Evolutionary conservation across 78 protist genomes (phyloP).

Genomic region (Cyanophora paradoxa): DNA sequence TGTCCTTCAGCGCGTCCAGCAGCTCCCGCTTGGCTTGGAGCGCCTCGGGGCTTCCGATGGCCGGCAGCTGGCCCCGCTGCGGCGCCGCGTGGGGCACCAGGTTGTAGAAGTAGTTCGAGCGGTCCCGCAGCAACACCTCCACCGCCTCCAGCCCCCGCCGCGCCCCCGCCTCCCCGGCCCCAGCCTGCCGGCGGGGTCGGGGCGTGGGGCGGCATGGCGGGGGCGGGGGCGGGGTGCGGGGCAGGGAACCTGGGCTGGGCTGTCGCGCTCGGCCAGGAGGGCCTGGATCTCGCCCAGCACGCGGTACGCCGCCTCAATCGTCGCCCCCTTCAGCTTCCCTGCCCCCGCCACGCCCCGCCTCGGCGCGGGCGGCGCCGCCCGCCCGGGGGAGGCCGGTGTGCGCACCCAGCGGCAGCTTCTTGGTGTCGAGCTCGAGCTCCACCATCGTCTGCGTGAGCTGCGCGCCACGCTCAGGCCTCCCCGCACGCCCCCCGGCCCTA

Average conservation of each 20-base stretch:
- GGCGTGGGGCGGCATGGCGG: not conserved
- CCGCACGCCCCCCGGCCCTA: too few species aligned
- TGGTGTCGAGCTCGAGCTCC: slow-evolving; percentile 54
- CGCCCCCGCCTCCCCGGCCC: not conserved
- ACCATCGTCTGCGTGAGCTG: slow-evolving; percentile 55
- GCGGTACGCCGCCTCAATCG: not conserved
- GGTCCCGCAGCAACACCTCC: too few species aligned
- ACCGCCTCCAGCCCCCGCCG: too few species aligned
- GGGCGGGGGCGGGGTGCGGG: not conserved
- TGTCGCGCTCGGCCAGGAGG: not conserved
- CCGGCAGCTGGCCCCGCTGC: not conserved
- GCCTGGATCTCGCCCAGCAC: not conserved
- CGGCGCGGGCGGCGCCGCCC: slow-evolving; percentile 40
- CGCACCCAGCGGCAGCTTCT: slow-evolving; percentile 73
- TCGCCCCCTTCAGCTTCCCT: not conserved
- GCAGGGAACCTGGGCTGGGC: too few species aligned
- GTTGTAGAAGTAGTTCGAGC: not conserved
- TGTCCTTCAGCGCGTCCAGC: slow-evolving; percentile 2
- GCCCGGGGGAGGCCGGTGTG: slow-evolving; percentile 35
- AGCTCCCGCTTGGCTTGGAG: not conserved
- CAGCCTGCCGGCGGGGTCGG: not conserved
- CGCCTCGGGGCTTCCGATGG: not conserved
- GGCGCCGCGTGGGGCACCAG: not conserved
- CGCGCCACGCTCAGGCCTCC: too few species aligned
- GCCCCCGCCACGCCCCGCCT: not conserved